These are phyloP conservation scores for Theobroma grandiflorum DNA, from an alignment of 441 rosid species.

Conservation along the genomic window DNA sequence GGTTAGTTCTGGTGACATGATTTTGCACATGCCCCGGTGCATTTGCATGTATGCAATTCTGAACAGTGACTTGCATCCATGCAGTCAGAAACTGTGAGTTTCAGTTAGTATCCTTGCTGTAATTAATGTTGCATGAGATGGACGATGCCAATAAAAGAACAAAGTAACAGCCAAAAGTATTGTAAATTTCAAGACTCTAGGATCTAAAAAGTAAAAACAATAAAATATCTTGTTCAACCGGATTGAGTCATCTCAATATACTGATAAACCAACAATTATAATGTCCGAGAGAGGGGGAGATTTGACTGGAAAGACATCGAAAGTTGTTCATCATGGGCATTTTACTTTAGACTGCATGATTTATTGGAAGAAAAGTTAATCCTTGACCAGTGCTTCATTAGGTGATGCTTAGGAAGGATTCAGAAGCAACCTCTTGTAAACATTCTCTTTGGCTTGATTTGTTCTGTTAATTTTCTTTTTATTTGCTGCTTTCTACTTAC, in stretches of 20 bases:
- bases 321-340: not conserved
- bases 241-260: not conserved
- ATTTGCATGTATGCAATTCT: not conserved
- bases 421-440: not conserved
- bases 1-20: not conserved
- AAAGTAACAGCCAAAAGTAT: not conserved
- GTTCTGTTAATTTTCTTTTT: not conserved
- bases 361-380: not conserved
- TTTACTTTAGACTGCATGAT: not conserved
- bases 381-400: not conserved
- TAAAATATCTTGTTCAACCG: not conserved
- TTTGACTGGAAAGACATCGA: not conserved
- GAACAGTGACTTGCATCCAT: not conserved
- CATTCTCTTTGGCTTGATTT: not conserved
- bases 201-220: not conserved
- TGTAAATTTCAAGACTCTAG: not conserved
- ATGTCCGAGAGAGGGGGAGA: not conserved
- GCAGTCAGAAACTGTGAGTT: not conserved
- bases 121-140: not conserved
- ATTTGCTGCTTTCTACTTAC: not conserved
- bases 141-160: not conserved
- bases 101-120: not conserved
- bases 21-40: not conserved
- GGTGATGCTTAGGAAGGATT: not conserved
- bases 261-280: not conserved